Evolutionary conservation across 495 filamentous ascomycete species (phyloP).

Genomic region (Chlorociboria aeruginascens): DNA sequence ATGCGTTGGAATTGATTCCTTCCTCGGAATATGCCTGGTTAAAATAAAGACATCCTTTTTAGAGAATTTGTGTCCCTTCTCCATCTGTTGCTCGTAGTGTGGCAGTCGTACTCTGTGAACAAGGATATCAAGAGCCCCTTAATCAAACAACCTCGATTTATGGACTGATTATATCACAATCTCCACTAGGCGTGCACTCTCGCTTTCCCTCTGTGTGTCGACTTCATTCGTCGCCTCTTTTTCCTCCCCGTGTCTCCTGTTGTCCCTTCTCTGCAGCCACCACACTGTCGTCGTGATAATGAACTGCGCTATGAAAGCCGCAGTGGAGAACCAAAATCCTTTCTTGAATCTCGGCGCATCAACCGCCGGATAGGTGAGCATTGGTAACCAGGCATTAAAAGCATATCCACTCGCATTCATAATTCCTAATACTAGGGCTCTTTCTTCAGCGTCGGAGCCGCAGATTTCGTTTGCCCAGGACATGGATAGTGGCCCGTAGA

Average conservation of each 20-base stretch:
- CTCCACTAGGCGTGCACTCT: too few relatives aligned
- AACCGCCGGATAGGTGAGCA: constrained; percentile 29
- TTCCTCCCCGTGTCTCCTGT: constrained; percentile 6
- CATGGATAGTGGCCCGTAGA: constrained; percentile 26
- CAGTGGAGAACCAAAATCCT: constrained; percentile 23
- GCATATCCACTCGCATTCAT: constrained; percentile 42
- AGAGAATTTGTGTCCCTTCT: too few relatives aligned
- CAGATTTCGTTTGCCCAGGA: constrained; percentile 44
- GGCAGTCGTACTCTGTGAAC: too few relatives aligned
- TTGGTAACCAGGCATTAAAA: constrained; percentile 31
- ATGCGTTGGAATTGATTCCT: too few relatives aligned
- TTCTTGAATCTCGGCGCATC: constrained; percentile 29
- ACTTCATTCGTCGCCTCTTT: not conserved
- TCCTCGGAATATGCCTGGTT: too few relatives aligned
- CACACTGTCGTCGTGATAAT: constrained; percentile 19
- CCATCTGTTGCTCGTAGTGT: too few relatives aligned
- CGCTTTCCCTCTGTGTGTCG: too few relatives aligned
- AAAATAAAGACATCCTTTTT: too few relatives aligned
- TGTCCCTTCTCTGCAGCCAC: constrained; percentile 19
- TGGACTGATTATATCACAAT: too few relatives aligned
- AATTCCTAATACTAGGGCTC: constrained; percentile 39
- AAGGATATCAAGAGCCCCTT: too few relatives aligned
- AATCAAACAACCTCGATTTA: too few relatives aligned
- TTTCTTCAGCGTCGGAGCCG: constrained; percentile 37
- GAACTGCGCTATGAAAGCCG: constrained; percentile 19